A percentile compares a stretch with the other conserved stretches of the same genome.
These are phyloP conservation scores for Eucalyptus lansdowneana DNA, from an alignment of 345 rosid genomes.

Conservation along the genomic window DNA sequence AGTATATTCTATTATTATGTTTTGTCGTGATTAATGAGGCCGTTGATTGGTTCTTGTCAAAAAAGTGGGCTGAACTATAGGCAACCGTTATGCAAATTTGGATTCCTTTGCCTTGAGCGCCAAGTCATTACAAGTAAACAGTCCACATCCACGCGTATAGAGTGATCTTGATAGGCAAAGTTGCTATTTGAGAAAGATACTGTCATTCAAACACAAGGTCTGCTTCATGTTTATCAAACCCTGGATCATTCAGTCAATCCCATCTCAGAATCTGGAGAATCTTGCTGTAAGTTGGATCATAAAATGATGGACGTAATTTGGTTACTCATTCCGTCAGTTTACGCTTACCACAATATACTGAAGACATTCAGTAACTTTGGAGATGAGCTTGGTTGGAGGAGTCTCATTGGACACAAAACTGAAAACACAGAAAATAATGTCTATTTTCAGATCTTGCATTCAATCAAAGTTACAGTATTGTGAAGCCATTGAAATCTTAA, in stretches of 20 bases:
- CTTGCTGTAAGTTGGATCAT: neutral
- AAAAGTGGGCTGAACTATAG: neutral
- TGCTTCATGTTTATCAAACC: neutral
- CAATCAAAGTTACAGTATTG: neutral
- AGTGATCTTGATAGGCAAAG: neutral
- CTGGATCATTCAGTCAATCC: neutral
- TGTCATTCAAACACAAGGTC: neutral
- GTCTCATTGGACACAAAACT: neutral
- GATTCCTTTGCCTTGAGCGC: neutral
- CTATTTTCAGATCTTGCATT: neutral
- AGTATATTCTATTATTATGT: neutral
- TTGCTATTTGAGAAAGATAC: neutral
- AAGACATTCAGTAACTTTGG: neutral
- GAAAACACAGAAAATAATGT: neutral
- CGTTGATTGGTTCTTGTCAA: neutral
- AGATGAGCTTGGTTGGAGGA: neutral
- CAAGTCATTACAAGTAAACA: neutral
- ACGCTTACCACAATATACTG: neutral
- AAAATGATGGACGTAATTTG: neutral
- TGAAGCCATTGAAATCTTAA: neutral
- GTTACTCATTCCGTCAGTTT: neutral
- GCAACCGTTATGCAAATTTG: neutral
- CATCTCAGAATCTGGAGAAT: neutral
- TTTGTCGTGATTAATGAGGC: neutral
- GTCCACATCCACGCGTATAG: neutral